These are phyloP conservation scores for Magnusiomyces suaveolens DNA, from an alignment of 1,139 yeast species.

Conservation along the genomic window DNA sequence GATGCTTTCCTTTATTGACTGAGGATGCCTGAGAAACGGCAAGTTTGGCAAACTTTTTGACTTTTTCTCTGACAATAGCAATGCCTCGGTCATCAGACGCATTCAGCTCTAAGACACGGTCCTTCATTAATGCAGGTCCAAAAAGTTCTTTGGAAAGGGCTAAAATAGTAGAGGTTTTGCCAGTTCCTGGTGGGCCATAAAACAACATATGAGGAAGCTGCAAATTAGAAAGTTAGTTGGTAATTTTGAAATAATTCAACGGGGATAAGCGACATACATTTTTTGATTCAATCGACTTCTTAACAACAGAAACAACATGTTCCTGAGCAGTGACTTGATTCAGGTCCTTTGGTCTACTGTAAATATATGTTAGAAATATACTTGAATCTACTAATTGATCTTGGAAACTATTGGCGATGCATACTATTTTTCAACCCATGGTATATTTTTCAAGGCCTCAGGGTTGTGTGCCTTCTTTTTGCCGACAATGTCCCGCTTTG, in stretches of 20 bases:
- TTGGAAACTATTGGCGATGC: constrained; percentile 18
- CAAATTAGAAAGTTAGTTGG: background rate
- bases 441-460: constrained; percentile 23
- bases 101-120: constrained; percentile 80
- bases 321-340: constrained; percentile 89
- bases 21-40: constrained; percentile 72
- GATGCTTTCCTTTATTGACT: constrained; percentile 59
- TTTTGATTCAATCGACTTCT: constrained; percentile 66
- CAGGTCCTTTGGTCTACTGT: constrained; percentile 63
- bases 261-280: constrained; percentile 35
- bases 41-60: constrained; percentile 83
- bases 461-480: constrained; percentile 4
- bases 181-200: constrained; percentile 97
- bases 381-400: background rate
- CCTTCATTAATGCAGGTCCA: constrained; percentile 52
- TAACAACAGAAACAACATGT: constrained; percentile 77
- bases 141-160: constrained; percentile 80
- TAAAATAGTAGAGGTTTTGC: constrained; percentile 85
- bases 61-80: constrained; percentile 79
- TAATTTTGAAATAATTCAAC: background rate
- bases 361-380: background rate
- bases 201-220: constrained; percentile 77
- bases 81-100: constrained; percentile 98
- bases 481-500: constrained; percentile 10
- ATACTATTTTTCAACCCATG: constrained; percentile 70